phyloP scores from a whole-genome alignment of 441 rosid genomes.

The Gossypium davidsonii region DNA sequence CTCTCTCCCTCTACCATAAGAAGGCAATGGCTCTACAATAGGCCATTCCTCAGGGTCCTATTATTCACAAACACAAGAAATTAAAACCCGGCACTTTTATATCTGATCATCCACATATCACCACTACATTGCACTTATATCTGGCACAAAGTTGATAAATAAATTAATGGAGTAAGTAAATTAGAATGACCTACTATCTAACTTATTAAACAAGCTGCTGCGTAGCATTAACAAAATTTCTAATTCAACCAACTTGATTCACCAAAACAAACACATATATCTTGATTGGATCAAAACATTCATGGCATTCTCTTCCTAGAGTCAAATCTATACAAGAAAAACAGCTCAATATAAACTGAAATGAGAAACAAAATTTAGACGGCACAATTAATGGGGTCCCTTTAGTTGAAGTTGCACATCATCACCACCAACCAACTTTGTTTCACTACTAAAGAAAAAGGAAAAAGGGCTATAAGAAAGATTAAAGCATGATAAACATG shows the following conservation, averaged over 20 bases:
- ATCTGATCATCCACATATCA: neutral
- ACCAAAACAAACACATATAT: neutral
- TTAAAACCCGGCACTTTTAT: slow-evolving; percentile 2
- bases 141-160: neutral
- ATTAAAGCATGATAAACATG: neutral
- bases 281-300: neutral
- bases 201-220: neutral
- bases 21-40: slow-evolving; percentile 78
- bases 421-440: neutral
- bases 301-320: neutral
- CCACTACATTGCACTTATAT: neutral
- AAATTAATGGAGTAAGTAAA: neutral
- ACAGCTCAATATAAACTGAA: neutral
- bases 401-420: slow-evolving; percentile 9
- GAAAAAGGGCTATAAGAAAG: neutral
- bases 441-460: neutral
- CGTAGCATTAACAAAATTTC: neutral
- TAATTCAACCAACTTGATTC: slow-evolving; percentile 1
- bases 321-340: neutral
- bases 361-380: neutral
- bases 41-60: slow-evolving; percentile 87
- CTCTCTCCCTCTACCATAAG: slow-evolving; percentile 98
- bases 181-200: neutral
- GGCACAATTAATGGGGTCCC: slow-evolving; percentile 16
- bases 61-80: slow-evolving; percentile 14